Percentiles rank a stretch among this genome's conserved stretches.
These are phyloP conservation scores for Candida sanyaensis DNA, from an alignment of 1,139 yeast genomes.

Conservation along the genomic window DNA sequence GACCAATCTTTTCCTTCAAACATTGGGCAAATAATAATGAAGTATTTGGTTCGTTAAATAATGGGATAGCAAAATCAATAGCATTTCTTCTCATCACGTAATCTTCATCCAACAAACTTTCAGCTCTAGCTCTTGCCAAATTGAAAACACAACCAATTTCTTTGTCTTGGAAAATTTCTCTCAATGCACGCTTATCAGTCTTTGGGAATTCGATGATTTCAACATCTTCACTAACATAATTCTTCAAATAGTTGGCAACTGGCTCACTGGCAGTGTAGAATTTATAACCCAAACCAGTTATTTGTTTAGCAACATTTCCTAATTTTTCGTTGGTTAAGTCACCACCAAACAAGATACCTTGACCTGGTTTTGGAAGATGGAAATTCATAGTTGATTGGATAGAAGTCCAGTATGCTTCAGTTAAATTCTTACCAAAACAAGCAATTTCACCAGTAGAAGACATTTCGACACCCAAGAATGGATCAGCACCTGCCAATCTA, in stretches of 20 bases:
- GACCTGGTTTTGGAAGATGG: conserved; percentile 86
- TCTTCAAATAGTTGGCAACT: conserved; percentile 67
- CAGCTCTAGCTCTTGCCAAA: conserved; percentile 89
- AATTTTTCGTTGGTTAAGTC: conserved; percentile 73
- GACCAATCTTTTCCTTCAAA: conserved; percentile 68
- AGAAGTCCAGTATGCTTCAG: conserved; percentile 97
- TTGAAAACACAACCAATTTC: conserved; percentile 87
- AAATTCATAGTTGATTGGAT: conserved; percentile 97
- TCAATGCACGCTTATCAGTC: conserved; percentile 87
- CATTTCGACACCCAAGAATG: conserved; percentile 98
- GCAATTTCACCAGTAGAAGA: conserved; percentile 98
- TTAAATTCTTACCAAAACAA: conserved; percentile 81
- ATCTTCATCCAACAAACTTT: conserved; percentile 79
- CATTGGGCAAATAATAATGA: conserved; percentile 85
- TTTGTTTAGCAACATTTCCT: conserved; percentile 68
- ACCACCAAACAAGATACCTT: conserved; percentile 92
- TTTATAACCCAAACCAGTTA: conserved; percentile 78
- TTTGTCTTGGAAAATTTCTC: conserved; percentile 88
- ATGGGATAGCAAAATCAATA: conserved; percentile 94
- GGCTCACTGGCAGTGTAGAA: conserved; percentile 74
- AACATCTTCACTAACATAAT: conserved; percentile 49
- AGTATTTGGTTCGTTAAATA: conserved; percentile 95
- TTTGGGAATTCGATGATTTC: conserved; percentile 86
- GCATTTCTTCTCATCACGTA: conserved; percentile 99
- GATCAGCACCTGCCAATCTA: conserved; percentile 98